These are phyloP conservation scores for Papiliotrema nemorosa DNA, from an alignment of 1,284 basidiomycete species.

Conservation along the genomic window DNA sequence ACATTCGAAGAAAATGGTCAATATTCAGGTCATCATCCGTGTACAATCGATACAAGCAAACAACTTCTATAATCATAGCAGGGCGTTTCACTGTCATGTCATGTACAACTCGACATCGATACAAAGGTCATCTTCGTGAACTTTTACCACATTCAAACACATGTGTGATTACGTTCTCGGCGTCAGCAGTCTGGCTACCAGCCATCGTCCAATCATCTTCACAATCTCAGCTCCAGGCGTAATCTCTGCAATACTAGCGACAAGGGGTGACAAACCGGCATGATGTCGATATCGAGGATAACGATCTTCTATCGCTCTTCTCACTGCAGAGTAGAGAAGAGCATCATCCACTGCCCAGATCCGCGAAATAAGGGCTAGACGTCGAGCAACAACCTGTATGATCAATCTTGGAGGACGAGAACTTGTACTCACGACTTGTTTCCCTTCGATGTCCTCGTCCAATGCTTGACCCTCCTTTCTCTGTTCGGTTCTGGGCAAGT, in stretches of 20 bases:
- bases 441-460: background rate
- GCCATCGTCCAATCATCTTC: conserved; percentile 29
- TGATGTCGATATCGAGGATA: conserved; percentile 36
- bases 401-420: background rate
- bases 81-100: no score
- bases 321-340: conserved; percentile 39
- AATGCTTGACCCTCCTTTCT: background rate
- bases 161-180: conserved; percentile 3
- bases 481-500: no score
- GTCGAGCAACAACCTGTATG: conserved; percentile 1
- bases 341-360: conserved; percentile 45
- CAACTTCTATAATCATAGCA: no score
- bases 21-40: no score
- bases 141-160: no score
- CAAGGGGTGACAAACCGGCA: conserved; percentile 31
- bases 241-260: conserved; percentile 23
- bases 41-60: no score
- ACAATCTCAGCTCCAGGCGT: conserved; percentile 28
- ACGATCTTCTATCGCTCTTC: conserved; percentile 40
- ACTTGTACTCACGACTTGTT: background rate
- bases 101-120: no score
- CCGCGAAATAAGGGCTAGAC: conserved; percentile 26
- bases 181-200: conserved; percentile 28
- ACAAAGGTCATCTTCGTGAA: no score
- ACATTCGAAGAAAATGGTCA: no score